phyloP scores from a whole-genome alignment of 805 yeast genomes.

The Myxozyma neglecta region DNA sequence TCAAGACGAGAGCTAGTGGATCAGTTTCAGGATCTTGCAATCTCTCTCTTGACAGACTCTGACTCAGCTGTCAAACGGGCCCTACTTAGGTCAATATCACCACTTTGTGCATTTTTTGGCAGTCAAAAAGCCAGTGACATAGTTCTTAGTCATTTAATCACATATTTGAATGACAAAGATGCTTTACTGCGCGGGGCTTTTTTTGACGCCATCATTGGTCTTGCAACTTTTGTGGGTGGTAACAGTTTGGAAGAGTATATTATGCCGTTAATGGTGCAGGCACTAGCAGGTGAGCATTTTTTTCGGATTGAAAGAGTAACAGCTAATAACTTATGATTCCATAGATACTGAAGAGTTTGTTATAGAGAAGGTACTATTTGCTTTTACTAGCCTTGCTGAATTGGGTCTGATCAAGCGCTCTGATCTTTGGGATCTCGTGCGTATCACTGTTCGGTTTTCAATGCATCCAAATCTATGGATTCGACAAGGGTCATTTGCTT shows the following conservation, averaged over 20 bases:
- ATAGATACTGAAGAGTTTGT: conserved; percentile 73
- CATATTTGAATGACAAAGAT: conserved; percentile 81
- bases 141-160: conserved; percentile 83
- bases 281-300: conserved; percentile 54
- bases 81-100: conserved; percentile 67
- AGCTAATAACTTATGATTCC: not conserved
- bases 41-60: conserved; percentile 67
- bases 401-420: conserved; percentile 56
- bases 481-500: conserved; percentile 61
- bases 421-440: conserved; percentile 56
- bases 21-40: conserved; percentile 65
- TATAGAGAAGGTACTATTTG: conserved; percentile 63
- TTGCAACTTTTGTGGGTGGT: conserved; percentile 79
- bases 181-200: conserved; percentile 67
- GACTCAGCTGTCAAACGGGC: conserved; percentile 67
- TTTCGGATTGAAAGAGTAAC: not conserved
- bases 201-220: conserved; percentile 66
- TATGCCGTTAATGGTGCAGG: conserved; percentile 79
- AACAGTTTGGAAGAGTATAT: conserved; percentile 83
- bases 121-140: conserved; percentile 85
- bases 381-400: conserved; percentile 55
- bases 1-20: conserved; percentile 49
- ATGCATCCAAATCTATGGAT: conserved; percentile 89
- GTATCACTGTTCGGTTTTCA: conserved; percentile 54
- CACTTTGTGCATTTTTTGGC: conserved; percentile 79